Base-by-base conservation (phyloP, 345 rosid species). In the Salix caprea region DNA sequence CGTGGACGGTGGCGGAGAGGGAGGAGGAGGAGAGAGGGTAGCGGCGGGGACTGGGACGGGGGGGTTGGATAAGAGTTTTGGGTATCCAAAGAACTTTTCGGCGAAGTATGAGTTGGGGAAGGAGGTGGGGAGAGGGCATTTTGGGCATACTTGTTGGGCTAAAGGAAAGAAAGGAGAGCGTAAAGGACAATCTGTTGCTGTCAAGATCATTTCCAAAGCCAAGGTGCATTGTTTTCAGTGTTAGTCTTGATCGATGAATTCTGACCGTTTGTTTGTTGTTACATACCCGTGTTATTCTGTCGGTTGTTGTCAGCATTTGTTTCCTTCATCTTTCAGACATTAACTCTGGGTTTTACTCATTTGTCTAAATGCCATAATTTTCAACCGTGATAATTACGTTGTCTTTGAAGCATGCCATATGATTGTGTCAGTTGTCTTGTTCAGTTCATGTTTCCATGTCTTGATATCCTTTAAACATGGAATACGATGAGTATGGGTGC, bases 51-150 rank as follows among this genome's bases (percentile, higher is more conserved):
- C 2, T 18, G 60, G 32, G 34, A 32, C 40, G 1, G 68, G 32
- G 37, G 68, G 54, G 39, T 72, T 81, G n/a, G 78, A 81, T 34
- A 81, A 81, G 81, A 81, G 71, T 44, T 81, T 81, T 42, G 84
- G 84, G 15, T 81, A 73, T 69, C 32, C 74, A 8, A 77, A 30
- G 61, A 77, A 69, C 58, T 67, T 81, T 18, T 56, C 48, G 40
- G 80, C 65, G 1, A 77, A 77, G 81, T 81, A 69, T 34, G 80
- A 74, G 65, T 15, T 77, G 6, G 84, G 84, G 30, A 77, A 74
- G 71, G 81, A 81, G 72, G 44, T 81, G 4, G 84, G 84, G 65
- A 70, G 84, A 54, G 84, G 84, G 56, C 84, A 81, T 56, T 81
- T 81, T 77, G 84, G 84, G 65, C 72, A 81, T 73, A 81, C 84